Conservation (phyloP, 768 basidiomycete genomes). For the Termitomyces sp. region DNA sequence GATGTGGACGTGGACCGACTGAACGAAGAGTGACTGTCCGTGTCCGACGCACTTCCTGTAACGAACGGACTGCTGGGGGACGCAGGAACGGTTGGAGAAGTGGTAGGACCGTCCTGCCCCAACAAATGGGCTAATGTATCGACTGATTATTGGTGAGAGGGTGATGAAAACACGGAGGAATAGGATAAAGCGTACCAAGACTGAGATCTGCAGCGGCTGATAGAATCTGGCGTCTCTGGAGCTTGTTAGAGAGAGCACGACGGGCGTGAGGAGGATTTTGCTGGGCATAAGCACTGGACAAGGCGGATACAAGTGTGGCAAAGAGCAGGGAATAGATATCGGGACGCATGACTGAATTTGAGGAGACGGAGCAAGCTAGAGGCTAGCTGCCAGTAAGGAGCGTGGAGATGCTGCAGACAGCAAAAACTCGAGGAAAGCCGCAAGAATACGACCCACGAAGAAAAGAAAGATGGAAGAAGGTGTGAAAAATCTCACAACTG, state of each 20-base stretch:
- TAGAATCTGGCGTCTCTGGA: conserved; percentile 12
- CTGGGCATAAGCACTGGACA: conserved; percentile 37
- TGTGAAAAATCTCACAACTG: background rate
- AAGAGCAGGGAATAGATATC: conserved; percentile 26
- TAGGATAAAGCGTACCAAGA: background rate
- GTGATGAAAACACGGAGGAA: background rate
- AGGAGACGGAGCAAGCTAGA: conserved; percentile 7
- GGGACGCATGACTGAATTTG: conserved; percentile 25
- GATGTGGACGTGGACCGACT: background rate
- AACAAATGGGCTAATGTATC: background rate
- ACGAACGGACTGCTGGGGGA: background rate
- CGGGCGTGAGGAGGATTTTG: conserved; percentile 26
- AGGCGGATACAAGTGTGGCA: conserved; percentile 22
- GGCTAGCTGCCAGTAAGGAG: conserved; percentile 15
- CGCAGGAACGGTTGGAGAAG: background rate
- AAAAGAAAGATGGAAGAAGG: conserved; percentile 1
- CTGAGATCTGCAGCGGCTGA: background rate
- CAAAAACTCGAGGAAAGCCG: background rate
- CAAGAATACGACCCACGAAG: background rate
- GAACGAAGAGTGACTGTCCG: background rate
- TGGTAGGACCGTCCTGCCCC: background rate
- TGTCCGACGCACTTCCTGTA: background rate
- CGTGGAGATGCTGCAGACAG: conserved; percentile 10
- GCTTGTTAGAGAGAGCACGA: conserved; percentile 25
- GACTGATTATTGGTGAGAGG: background rate